These are phyloP conservation scores for Alternaria angustiovoidea DNA, from an alignment of 2,329 filamentous ascomycete species.

Conservation along the genomic window DNA sequence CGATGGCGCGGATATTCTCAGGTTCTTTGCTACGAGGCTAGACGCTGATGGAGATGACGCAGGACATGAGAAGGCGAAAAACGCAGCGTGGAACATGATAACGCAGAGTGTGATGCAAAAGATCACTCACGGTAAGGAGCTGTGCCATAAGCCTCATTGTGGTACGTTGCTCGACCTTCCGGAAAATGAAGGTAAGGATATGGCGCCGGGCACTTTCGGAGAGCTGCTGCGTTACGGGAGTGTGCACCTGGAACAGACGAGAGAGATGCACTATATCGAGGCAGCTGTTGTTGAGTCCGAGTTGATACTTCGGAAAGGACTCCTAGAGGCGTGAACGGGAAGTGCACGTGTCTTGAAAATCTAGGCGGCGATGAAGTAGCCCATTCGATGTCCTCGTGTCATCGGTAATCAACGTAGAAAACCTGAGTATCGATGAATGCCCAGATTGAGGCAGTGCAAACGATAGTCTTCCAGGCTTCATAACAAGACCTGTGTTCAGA, in stretches of 20 bases:
- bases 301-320: conserved; percentile 31
- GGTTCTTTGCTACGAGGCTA: conserved; percentile 33
- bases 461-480: neutral
- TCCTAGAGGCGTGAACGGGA: conserved; percentile 20
- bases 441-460: neutral
- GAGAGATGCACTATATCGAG: conserved; percentile 36
- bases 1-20: conserved; percentile 33
- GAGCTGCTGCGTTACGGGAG: conserved; percentile 50
- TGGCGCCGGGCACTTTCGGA: conserved; percentile 46
- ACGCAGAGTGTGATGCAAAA: conserved; percentile 47
- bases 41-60: conserved; percentile 35
- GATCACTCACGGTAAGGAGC: conserved; percentile 46
- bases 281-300: conserved; percentile 17
- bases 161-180: conserved; percentile 43
- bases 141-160: conserved; percentile 33
- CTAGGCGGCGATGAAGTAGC: neutral
- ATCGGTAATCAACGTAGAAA: neutral
- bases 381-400: neutral
- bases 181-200: conserved; percentile 46
- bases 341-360: neutral
- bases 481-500: neutral
- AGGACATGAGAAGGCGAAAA: conserved; percentile 40
- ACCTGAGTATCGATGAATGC: neutral
- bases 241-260: conserved; percentile 47
- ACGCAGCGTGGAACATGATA: conserved; percentile 40